Evolutionary conservation across 225 moss, liverwort and hornwort genomes (phyloP).

Genomic region (Bryum argenteum): DNA sequence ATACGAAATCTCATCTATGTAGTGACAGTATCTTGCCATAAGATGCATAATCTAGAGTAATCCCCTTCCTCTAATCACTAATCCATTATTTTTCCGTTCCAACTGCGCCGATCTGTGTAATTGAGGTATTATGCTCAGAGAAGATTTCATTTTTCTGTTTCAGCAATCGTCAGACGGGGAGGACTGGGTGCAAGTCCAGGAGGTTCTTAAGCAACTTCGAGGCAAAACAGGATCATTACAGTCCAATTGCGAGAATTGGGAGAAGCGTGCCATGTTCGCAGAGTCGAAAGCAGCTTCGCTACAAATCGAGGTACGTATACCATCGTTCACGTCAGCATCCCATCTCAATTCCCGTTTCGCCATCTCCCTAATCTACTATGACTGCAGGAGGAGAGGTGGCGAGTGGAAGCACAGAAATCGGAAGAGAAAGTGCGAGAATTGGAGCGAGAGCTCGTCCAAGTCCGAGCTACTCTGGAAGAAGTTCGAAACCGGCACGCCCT

Average conservation of each 20-base stretch:
- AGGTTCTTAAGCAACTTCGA: slow-evolving; percentile 50
- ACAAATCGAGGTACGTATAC: slow-evolving; percentile 38
- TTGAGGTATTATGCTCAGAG: too few relatives aligned
- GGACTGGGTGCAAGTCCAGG: slow-evolving; percentile 61
- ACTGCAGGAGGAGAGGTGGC: slow-evolving; percentile 47
- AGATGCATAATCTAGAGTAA: too few relatives aligned
- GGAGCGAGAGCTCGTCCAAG: slow-evolving; percentile 42
- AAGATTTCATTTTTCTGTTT: slow-evolving; percentile 6
- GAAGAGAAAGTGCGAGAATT: slow-evolving; percentile 44
- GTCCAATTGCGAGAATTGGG: slow-evolving; percentile 53
- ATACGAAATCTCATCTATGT: too few relatives aligned
- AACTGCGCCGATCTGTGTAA: too few relatives aligned
- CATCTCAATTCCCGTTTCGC: background rate
- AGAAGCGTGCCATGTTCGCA: slow-evolving; percentile 54
- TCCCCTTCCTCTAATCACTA: too few relatives aligned
- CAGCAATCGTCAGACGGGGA: slow-evolving; percentile 56
- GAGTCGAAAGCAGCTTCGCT: slow-evolving; percentile 59
- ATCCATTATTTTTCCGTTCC: too few relatives aligned
- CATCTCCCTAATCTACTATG: background rate
- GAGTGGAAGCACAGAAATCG: slow-evolving; percentile 42
- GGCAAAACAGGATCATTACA: slow-evolving; percentile 54
- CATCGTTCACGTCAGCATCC: background rate
- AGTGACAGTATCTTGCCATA: too few relatives aligned
- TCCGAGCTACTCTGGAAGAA: slow-evolving; percentile 49
- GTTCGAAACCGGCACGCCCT: slow-evolving; percentile 54